Base-by-base conservation (phyloP, 495 filamentous ascomycete species). In the Neurospora sp. region DNA sequence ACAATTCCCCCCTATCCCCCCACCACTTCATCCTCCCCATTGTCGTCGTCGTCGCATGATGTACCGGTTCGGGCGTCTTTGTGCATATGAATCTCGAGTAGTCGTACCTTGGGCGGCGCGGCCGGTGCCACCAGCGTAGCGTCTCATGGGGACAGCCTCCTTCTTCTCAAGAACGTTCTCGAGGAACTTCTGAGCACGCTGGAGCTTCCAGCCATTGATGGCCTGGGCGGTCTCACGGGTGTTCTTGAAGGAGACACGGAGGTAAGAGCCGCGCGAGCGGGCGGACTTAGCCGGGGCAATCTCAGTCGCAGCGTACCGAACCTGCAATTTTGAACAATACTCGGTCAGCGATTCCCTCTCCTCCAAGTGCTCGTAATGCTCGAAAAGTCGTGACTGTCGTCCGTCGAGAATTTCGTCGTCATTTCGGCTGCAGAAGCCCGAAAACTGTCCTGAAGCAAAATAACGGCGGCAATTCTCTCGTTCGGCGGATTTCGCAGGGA, bases 191-290 rank as follows among this genome's bases (percentile, higher is more conserved):
- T 97, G 86, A 76, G 96, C 96, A 81, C 96, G 96, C 85, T 91
- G 87, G 81, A 98, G 88, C 89, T 98, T 98, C 96, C 95, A 97
- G 85, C 96, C 95, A 86, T 93, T 98, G 90, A 98, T 94, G 76
- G 95, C 94, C 88, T 98, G 94, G 73, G 96, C 96, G 76, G 96
- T 97, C 89, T 99, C 96, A 82, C 95, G 93, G 85, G 96, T 98
- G 90, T 99, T 98, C 90, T 98, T 98, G 92, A 97, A 98, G 79
- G 92, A 96, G 82, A 97, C 94, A 80, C 96, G 94, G 77, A 99
- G 93, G 90, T 98, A 98, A 83, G 94, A 92, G 84, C 96, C 96
- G 85, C 95, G 94, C 81, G 94, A 90, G 86, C 94, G 93, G 84
- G 96, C 96, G 85, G 93, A 96, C 89, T 98, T 99, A 77, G 90